phyloP scores from a whole-genome alignment of 768 basidiomycete genomes.

The Suillus sp. region DNA sequence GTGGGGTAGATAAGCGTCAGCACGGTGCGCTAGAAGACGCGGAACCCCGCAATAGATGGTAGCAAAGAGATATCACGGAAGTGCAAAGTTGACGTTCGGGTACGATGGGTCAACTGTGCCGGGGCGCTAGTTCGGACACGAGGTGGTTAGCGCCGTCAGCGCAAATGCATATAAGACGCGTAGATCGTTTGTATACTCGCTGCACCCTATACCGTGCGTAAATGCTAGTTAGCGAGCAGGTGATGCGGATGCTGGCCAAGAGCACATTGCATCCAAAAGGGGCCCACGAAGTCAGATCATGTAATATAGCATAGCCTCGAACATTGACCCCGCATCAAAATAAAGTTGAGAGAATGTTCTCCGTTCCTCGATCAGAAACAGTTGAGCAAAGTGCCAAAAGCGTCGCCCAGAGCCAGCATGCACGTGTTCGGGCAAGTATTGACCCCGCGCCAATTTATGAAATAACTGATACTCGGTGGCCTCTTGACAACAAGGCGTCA shows the following conservation, averaged over 20 bases:
- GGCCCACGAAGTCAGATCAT: background rate
- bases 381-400: background rate
- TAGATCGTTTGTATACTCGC: background rate
- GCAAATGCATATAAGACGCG: background rate
- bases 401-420: background rate
- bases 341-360: background rate
- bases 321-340: background rate
- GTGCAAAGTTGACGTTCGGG: background rate
- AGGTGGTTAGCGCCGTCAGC: background rate
- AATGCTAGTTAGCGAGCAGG: background rate
- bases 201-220: background rate
- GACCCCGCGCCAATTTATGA: background rate
- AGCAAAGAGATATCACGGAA: conserved; percentile 8
- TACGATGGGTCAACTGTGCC: background rate
- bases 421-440: background rate
- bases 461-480: background rate
- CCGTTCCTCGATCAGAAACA: background rate
- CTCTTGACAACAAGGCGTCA: background rate
- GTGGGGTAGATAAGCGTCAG: conserved; percentile 16
- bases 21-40: background rate
- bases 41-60: background rate
- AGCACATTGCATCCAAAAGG: background rate
- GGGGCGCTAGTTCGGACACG: background rate
- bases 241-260: background rate
- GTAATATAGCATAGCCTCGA: background rate